Evolutionary conservation across 1,139 yeast genomes (phyloP).

Genomic region (Pneumocystis canis): DNA sequence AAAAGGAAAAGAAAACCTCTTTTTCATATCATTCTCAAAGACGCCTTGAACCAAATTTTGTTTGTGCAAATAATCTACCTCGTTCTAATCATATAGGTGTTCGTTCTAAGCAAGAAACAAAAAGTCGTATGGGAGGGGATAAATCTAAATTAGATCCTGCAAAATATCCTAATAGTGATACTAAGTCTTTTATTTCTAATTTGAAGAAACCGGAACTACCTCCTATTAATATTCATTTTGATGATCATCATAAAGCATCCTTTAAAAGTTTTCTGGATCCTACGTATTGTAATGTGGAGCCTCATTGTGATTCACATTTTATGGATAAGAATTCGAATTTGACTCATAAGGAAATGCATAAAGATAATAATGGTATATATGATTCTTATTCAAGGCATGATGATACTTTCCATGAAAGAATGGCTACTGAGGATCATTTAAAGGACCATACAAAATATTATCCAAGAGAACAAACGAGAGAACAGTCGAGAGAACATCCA

Average conservation of each 20-base stretch:
- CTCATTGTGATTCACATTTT: background rate
- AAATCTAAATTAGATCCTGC: background rate
- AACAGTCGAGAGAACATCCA: background rate
- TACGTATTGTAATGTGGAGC: background rate
- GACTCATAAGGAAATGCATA: background rate
- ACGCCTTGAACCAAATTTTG: background rate
- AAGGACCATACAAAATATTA: background rate
- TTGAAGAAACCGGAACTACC: background rate
- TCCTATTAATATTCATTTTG: background rate
- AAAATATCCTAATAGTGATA: background rate
- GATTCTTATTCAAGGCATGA: background rate
- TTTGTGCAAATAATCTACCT: background rate
- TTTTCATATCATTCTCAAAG: slow-evolving; percentile 1
- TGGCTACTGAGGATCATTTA: background rate
- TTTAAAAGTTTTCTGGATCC: background rate
- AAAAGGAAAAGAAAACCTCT: background rate
- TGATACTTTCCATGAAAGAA: background rate
- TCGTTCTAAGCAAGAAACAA: background rate
- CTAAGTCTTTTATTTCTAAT: background rate
- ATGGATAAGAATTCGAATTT: background rate
- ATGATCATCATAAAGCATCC: background rate
- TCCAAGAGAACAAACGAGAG: background rate
- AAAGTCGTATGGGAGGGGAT: background rate
- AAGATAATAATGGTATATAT: background rate
- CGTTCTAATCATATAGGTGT: background rate